These are phyloP conservation scores for Balamuthia mandrillaris DNA, from an alignment of 208 protist species.

Conservation along the genomic window DNA sequence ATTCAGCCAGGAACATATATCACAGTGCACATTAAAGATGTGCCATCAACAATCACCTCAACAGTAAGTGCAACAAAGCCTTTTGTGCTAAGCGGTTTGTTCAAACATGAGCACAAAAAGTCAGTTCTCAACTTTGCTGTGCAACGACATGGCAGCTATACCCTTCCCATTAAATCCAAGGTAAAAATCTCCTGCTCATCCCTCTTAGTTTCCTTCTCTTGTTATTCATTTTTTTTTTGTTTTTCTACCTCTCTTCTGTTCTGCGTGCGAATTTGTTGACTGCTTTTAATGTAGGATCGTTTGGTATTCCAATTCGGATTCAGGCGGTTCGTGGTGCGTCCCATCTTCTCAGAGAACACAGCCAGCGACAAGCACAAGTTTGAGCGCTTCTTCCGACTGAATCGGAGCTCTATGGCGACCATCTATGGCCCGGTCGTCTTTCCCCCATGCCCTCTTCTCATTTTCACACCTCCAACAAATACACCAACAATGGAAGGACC, in stretches of 20 bases:
- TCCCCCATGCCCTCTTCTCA: constrained; percentile 9
- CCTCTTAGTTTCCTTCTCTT: not conserved
- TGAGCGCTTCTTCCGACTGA: constrained; percentile 66
- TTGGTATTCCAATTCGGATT: constrained; percentile 75
- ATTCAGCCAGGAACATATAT: constrained; percentile 54
- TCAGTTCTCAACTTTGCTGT: constrained; percentile 74
- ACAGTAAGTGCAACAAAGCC: not conserved
- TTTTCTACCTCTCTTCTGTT: no score
- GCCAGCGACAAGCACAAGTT: constrained; percentile 72
- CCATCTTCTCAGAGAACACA: constrained; percentile 71
- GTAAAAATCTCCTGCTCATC: no score
- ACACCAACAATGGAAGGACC: not conserved
- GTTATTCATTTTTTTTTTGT: constrained; percentile 13
- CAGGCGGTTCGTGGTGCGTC: constrained; percentile 57
- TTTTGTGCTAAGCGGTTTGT: constrained; percentile 64
- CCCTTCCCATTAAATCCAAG: constrained; percentile 71
- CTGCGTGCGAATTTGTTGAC: no score
- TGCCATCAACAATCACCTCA: constrained; percentile 22
- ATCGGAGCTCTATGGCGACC: constrained; percentile 56
- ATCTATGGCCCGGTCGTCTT: constrained; percentile 75
- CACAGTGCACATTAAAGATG: constrained; percentile 49
- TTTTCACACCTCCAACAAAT: not conserved
- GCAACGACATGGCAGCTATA: constrained; percentile 42
- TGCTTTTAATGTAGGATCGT: constrained; percentile 42
- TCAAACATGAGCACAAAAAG: constrained; percentile 76